Evolutionary conservation across 1,284 basidiomycete genomes (phyloP).

Genomic region (Fomitopsis schrenkii): DNA sequence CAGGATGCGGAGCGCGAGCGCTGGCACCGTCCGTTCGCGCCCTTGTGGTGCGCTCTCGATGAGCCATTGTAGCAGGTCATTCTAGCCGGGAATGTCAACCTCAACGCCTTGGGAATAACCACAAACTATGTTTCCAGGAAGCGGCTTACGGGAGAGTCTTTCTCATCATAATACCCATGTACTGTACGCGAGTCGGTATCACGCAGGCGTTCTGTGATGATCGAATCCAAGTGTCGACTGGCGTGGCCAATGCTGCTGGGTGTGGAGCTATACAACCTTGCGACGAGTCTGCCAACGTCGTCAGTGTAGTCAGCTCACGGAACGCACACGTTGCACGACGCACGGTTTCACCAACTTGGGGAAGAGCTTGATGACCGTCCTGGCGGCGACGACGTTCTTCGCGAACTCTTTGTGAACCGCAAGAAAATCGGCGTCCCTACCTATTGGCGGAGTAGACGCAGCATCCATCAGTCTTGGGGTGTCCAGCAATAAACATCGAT

Average conservation of each 20-base stretch:
- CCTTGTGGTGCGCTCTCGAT: conserved; percentile 33
- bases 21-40: conserved; percentile 27
- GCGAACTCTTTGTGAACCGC: conserved; percentile 31
- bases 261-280: background rate
- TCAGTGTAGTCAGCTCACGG: background rate
- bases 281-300: background rate
- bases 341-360: conserved; percentile 31
- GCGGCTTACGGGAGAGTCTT: background rate
- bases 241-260: background rate
- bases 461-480: no score
- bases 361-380: conserved; percentile 26
- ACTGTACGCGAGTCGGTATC: background rate
- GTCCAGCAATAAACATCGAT: conserved; percentile 12
- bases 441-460: conserved; percentile 19
- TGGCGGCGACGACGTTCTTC: conserved; percentile 24
- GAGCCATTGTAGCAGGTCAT: conserved; percentile 43
- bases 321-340: background rate
- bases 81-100: conserved; percentile 19
- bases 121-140: no score
- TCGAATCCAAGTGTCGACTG: background rate
- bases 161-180: background rate
- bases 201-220: background rate
- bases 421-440: conserved; percentile 32
- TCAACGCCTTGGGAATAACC: background rate
- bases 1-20: conserved; percentile 35